Evolutionary conservation across 768 basidiomycete species (phyloP), one percentile per base, ranked within the genome.

Genomic region (Suillus alpinus): DNA sequence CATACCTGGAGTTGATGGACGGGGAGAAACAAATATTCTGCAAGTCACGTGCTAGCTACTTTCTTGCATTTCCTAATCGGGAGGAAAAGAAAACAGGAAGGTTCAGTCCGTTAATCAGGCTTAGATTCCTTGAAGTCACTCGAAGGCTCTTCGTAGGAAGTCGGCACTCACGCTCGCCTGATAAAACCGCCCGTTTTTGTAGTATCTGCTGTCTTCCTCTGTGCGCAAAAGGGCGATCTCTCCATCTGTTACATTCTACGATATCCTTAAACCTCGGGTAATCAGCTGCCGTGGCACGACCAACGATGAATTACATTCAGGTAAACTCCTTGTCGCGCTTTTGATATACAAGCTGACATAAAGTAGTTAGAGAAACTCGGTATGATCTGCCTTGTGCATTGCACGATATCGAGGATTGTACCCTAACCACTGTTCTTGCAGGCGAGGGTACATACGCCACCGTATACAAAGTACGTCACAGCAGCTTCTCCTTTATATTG

Each of bases 401-500:
- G 16, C 16, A 40, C 53, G 13, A 29, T 55, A 29, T 26, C 12
- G 6, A 12, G 37, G 36, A 20, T 39, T 55, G 53, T 55, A 16
- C 7, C 4, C 40, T 49, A 53, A 59, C 59, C 34, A 47, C 53
- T 49, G 43, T 41, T 41, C 57, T 12, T 43, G 31, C 47, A 92
- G 90, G 91, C 67, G 89, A 92, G 78, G 95, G 95, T 58, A 96
- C 95, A 39, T 97, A 96, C 72, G 95, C 95, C 41, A 95, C 94
- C 7, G 95, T 96, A n/a, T 96, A 89, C 84, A 97, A 97, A 86
- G 94, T 94, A 62, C 49, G 76, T 60, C 4, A 37, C 46, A 32
- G 31, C 53, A 39, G 39, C 8, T 26, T 34, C 51, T 50, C 47
- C 47, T 20, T 34, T 6, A 18, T 20, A 46, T 34, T 29, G 4